phyloP scores from a whole-genome alignment of 2,329 filamentous ascomycete species.

The Madurella mycetomatis region DNA sequence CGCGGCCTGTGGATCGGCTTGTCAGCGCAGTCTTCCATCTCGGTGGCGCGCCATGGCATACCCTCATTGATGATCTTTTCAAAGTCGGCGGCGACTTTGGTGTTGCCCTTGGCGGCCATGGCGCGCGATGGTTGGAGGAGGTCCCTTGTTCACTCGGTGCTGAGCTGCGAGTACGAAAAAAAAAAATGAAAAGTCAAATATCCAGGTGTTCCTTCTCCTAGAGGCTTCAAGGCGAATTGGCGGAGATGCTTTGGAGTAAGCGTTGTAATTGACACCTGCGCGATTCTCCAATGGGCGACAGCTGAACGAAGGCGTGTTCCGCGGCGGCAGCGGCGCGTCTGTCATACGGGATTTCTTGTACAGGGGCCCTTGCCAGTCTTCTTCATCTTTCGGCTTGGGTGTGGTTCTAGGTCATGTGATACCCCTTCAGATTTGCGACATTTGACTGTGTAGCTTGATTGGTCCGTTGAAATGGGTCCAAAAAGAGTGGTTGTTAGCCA shows the following conservation, averaged over 20 bases:
- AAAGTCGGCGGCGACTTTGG: constrained; percentile 44
- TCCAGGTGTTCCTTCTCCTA: too few species aligned
- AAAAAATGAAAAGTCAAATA: neutral
- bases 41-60: constrained; percentile 28
- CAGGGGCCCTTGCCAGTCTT: too few species aligned
- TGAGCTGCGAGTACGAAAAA: neutral
- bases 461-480: too few species aligned
- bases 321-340: neutral
- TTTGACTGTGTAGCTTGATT: too few species aligned
- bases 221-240: too few species aligned
- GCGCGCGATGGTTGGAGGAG: neutral
- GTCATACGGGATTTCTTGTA: too few species aligned
- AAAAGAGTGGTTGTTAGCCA: too few species aligned
- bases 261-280: neutral
- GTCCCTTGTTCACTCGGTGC: neutral
- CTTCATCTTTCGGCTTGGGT: too few species aligned
- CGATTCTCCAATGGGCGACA: neutral
- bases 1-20: constrained; percentile 45
- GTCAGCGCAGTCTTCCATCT: neutral
- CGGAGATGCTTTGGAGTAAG: neutral
- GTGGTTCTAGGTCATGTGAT: too few species aligned
- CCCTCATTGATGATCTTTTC: constrained; percentile 53
- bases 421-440: too few species aligned
- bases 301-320: neutral
- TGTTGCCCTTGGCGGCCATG: constrained; percentile 25